Conservation (phyloP, 2,329 filamentous ascomycete genomes). For the Lecanicillium sp. region DNA sequence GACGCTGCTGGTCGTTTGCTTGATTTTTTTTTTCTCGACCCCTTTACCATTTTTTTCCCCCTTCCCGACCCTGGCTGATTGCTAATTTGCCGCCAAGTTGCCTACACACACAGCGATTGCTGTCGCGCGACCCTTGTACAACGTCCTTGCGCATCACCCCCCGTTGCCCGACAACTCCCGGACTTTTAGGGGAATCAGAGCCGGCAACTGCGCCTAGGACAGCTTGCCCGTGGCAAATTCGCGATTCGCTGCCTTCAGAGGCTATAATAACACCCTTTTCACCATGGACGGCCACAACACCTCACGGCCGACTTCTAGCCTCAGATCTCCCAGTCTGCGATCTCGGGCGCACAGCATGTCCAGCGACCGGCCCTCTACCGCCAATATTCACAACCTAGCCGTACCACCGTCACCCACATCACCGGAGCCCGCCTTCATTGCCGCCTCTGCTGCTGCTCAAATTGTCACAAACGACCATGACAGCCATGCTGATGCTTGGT, state of each 20-base stretch:
- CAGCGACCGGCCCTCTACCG: slow-evolving; percentile 62
- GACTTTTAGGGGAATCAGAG: not conserved
- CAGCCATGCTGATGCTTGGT: slow-evolving; percentile 62
- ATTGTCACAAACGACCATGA: slow-evolving; percentile 88
- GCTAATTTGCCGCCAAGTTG: slow-evolving; percentile 6
- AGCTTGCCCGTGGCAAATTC: too few species aligned
- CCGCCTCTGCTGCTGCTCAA: slow-evolving; percentile 79
- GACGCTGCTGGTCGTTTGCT: not conserved
- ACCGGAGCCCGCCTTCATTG: slow-evolving; percentile 82
- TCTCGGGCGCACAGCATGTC: slow-evolving; percentile 60
- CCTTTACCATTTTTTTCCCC: not conserved
- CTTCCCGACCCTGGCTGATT: slow-evolving; percentile 1
- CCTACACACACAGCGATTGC: slow-evolving; percentile 9
- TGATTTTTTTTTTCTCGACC: not conserved
- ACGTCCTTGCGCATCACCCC: slow-evolving; percentile 1
- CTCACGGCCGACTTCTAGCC: slow-evolving; percentile 30
- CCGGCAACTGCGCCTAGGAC: not conserved
- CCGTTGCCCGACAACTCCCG: not conserved
- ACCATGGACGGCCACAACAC: slow-evolving; percentile 3
- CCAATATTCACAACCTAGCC: slow-evolving; percentile 51
- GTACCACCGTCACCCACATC: slow-evolving; percentile 63
- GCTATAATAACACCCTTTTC: not conserved
- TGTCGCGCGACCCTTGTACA: slow-evolving; percentile 5
- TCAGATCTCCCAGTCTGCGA: slow-evolving; percentile 30
- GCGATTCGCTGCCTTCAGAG: not conserved